Evolutionary conservation across 2,329 filamentous ascomycete species (phyloP).

Genomic region (Aspergillus sp.): DNA sequence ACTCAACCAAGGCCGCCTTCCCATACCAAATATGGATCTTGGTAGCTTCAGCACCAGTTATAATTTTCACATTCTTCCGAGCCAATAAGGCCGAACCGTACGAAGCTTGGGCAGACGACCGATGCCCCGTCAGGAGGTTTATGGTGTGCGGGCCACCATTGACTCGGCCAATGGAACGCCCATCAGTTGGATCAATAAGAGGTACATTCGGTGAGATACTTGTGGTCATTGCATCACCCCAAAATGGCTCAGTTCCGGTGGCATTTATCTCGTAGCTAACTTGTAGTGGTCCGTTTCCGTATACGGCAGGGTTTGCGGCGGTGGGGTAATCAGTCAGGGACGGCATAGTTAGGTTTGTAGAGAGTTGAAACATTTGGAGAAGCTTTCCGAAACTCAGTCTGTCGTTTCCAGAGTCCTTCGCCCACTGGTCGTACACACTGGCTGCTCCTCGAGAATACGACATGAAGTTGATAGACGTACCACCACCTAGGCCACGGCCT

Average conservation of each 20-base stretch:
- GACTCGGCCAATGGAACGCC: background rate
- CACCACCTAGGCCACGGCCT: slow-evolving; percentile 60
- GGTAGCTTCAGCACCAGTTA: background rate
- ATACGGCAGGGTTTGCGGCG: background rate
- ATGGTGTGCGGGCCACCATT: background rate
- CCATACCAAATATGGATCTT: background rate
- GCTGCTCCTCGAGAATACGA: background rate
- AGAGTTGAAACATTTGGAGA: background rate
- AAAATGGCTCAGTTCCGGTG: background rate
- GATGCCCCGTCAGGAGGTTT: background rate
- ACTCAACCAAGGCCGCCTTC: background rate
- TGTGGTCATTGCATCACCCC: background rate
- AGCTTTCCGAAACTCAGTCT: background rate
- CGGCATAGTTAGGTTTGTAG: background rate
- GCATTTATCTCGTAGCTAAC: background rate
- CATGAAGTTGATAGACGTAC: slow-evolving; percentile 57
- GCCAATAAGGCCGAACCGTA: background rate
- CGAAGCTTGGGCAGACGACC: background rate
- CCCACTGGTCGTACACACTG: background rate
- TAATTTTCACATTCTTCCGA: background rate
- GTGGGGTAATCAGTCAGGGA: background rate
- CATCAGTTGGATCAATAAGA: background rate
- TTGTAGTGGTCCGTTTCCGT: background rate
- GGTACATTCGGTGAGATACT: background rate
- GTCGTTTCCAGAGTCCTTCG: background rate